Evolutionary conservation across 2,329 filamentous ascomycete species (phyloP).

Genomic region (Colletotrichum tamarilloi): DNA sequence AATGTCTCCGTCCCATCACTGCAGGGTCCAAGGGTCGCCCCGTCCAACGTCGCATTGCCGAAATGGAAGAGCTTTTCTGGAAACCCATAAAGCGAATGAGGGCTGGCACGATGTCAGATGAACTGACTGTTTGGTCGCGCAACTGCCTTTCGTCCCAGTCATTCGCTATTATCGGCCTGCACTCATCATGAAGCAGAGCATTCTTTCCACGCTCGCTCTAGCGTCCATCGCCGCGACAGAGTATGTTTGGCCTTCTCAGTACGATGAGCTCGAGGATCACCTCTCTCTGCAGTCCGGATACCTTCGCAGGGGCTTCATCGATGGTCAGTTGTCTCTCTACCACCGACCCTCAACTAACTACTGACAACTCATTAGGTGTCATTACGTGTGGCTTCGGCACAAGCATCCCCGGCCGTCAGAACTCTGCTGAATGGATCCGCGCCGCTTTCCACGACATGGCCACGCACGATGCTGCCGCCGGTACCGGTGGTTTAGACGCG

Average conservation of each 20-base stretch:
- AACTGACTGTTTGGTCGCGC: neutral
- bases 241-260: slow-evolving; percentile 32
- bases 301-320: slow-evolving; percentile 27
- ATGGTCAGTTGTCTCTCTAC: slow-evolving; percentile 6
- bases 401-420: slow-evolving; percentile 35
- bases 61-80: neutral
- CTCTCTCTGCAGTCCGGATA: slow-evolving; percentile 34
- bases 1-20: slow-evolving; percentile 2
- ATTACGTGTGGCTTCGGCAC: slow-evolving; percentile 36
- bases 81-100: neutral
- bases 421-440: slow-evolving; percentile 42
- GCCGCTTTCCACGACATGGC: slow-evolving; percentile 42
- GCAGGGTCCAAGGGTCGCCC: slow-evolving; percentile 20
- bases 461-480: slow-evolving; percentile 37
- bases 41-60: slow-evolving; percentile 21
- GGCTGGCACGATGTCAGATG: neutral
- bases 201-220: slow-evolving; percentile 13
- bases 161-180: neutral
- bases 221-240: slow-evolving; percentile 14
- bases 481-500: slow-evolving; percentile 41
- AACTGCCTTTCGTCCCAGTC: neutral
- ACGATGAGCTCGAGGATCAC: slow-evolving; percentile 35
- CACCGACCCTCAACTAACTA: neutral
- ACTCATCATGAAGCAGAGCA: slow-evolving; percentile 22
- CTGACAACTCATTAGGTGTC: slow-evolving; percentile 31